Evolutionary conservation across 1,139 yeast genomes (phyloP).

Genomic region (Candida sp.): DNA sequence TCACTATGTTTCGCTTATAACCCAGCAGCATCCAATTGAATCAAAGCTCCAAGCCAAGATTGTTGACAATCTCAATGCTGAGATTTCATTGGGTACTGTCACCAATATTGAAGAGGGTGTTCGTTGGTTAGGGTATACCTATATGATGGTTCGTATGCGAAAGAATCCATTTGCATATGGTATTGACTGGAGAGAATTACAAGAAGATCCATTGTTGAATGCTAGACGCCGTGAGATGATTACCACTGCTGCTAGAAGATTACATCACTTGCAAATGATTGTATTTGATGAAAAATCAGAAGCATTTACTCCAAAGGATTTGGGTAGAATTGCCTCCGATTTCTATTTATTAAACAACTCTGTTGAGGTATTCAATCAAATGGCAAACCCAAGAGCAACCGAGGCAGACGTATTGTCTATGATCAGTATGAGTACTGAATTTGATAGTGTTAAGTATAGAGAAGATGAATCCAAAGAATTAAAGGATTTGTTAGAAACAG

Average conservation of each 20-base stretch:
- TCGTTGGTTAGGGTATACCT: slow-evolving; percentile 96
- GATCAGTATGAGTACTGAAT: slow-evolving; percentile 92
- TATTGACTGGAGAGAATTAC: slow-evolving; percentile 82
- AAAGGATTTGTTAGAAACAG: slow-evolving; percentile 53
- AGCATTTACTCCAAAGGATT: slow-evolving; percentile 78
- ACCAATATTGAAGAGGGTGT: slow-evolving; percentile 94
- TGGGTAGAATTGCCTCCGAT: slow-evolving; percentile 94
- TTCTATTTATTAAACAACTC: slow-evolving; percentile 84
- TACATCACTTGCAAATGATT: slow-evolving; percentile 89
- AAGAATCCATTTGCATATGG: slow-evolving; percentile 94
- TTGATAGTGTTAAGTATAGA: slow-evolving; percentile 84
- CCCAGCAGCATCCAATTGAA: slow-evolving; percentile 97
- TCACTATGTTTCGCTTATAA: slow-evolving; percentile 79
- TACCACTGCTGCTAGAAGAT: slow-evolving; percentile 71
- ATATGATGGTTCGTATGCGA: slow-evolving; percentile 90
- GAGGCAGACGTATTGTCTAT: slow-evolving; percentile 91
- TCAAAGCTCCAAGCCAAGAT: slow-evolving; percentile 73
- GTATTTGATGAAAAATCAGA: slow-evolving; percentile 85
- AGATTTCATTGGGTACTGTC: slow-evolving; percentile 91
- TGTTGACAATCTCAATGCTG: slow-evolving; percentile 94
- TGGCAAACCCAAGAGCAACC: slow-evolving; percentile 80
- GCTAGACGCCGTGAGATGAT: slow-evolving; percentile 75
- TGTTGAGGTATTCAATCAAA: slow-evolving; percentile 83
- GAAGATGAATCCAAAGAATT: slow-evolving; percentile 85
- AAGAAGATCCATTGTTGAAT: slow-evolving; percentile 77